phyloP scores from a whole-genome alignment of 2,329 filamentous ascomycete species.

The Paradendryphiella salina region DNA sequence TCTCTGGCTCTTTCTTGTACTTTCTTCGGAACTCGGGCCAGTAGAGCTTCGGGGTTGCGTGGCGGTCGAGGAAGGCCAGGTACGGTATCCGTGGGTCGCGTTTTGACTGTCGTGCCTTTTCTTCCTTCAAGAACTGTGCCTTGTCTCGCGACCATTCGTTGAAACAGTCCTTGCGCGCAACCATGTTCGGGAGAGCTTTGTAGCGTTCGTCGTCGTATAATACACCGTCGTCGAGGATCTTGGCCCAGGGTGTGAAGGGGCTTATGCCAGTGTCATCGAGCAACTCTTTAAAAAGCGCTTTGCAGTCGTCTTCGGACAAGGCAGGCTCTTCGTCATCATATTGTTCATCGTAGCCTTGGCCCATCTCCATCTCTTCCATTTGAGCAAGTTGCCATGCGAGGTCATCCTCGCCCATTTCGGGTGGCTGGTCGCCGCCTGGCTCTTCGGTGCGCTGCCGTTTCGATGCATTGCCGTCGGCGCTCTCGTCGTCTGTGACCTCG shows the following conservation, averaged over 20 bases:
- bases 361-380: conserved; percentile 81
- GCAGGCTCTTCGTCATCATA: conserved; percentile 70
- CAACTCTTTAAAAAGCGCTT: conserved; percentile 79
- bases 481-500: conserved; percentile 67
- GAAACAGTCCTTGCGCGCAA: conserved; percentile 78
- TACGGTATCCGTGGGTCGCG: conserved; percentile 83
- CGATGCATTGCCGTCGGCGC: conserved; percentile 48
- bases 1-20: conserved; percentile 75
- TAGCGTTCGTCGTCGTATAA: conserved; percentile 87
- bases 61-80: conserved; percentile 75
- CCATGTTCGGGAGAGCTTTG: conserved; percentile 79
- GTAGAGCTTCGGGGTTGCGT: conserved; percentile 88
- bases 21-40: conserved; percentile 97
- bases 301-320: conserved; percentile 75
- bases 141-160: conserved; percentile 79
- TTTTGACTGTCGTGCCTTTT: conserved; percentile 74
- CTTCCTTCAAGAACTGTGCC: conserved; percentile 72
- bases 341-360: conserved; percentile 71
- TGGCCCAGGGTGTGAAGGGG: conserved; percentile 91
- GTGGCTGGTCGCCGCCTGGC: conserved; percentile 50
- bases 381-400: conserved; percentile 88
- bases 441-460: conserved; percentile 56
- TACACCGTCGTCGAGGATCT: conserved; percentile 76
- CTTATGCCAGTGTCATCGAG: conserved; percentile 80
- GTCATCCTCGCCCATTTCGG: conserved; percentile 92